These are phyloP conservation scores for Syzygium oleosum DNA, from an alignment of 345 rosid genomes.

Conservation along the genomic window DNA sequence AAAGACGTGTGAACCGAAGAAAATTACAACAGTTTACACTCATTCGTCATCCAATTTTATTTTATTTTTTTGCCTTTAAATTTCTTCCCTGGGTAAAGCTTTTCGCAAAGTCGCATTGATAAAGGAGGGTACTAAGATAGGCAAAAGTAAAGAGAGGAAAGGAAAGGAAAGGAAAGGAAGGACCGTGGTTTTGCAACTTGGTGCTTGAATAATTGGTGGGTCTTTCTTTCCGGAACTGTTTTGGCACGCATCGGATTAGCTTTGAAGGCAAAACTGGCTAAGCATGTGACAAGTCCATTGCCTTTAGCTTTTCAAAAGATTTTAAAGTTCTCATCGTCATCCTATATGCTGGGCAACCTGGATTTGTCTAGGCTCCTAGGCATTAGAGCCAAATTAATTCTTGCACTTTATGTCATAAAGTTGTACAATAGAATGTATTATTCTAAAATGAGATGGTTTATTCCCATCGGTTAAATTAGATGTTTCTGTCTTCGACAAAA, in stretches of 20 bases:
- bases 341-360: background rate
- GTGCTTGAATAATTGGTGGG: background rate
- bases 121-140: background rate
- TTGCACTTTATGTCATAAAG: too few relatives aligned
- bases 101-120: background rate
- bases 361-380: background rate
- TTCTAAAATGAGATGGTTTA: background rate
- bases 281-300: background rate
- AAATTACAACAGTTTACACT: background rate
- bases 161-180: background rate
- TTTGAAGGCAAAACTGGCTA: background rate
- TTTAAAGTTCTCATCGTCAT: background rate
- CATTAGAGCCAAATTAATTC: background rate
- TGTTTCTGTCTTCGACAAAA: background rate
- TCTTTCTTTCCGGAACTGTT: background rate
- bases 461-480: too few relatives aligned
- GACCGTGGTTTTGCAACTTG: background rate
- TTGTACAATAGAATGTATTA: background rate
- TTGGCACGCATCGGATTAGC: background rate
- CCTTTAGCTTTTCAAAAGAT: background rate
- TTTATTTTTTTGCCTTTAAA: too few relatives aligned
- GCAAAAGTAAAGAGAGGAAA: background rate
- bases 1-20: too few relatives aligned
- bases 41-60: background rate
- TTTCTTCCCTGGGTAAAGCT: background rate